Evolutionary conservation across 176 grass and related monocot genomes (phyloP).

Genomic region (Carex myosuroides): DNA sequence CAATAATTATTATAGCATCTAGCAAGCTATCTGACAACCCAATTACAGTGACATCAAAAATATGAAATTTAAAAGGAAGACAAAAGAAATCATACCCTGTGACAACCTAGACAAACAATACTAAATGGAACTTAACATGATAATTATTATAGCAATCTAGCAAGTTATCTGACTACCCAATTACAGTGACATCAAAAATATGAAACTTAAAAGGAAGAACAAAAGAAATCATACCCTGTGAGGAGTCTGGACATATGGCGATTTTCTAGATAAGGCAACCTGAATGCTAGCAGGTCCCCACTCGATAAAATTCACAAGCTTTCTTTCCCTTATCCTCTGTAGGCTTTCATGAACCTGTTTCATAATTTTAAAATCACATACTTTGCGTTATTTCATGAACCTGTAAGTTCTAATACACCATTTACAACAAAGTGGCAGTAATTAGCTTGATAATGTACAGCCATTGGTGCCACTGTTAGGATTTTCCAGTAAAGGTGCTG

Average conservation of each 20-base stretch:
- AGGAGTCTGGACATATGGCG: conserved; percentile 95
- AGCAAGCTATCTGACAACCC: not conserved
- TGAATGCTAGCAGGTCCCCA: conserved; percentile 99
- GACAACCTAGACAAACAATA: conserved; percentile 4
- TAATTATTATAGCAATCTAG: not conserved
- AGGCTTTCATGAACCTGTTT: conserved; percentile 91
- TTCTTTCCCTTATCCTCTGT: conserved; percentile 96
- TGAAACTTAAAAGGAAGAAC: not conserved
- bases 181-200: not conserved
- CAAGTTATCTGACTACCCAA: not conserved
- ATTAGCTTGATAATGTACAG: not conserved
- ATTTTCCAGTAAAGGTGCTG: not conserved
- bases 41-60: conserved; percentile 6
- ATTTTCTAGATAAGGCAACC: conserved; percentile 99
- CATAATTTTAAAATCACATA: not conserved
- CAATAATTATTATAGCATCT: not conserved
- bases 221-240: conserved; percentile 61
- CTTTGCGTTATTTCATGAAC: not conserved
- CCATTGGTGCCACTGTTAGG: not conserved
- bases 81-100: conserved; percentile 55
- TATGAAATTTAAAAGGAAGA: not conserved
- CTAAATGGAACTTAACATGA: not conserved
- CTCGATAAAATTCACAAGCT: conserved; percentile 97
- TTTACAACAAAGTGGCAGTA: not conserved
- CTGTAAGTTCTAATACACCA: not conserved